Base-by-base conservation (phyloP, 208 protist genomes). In the Endotrypanum monterogeii region DNA sequence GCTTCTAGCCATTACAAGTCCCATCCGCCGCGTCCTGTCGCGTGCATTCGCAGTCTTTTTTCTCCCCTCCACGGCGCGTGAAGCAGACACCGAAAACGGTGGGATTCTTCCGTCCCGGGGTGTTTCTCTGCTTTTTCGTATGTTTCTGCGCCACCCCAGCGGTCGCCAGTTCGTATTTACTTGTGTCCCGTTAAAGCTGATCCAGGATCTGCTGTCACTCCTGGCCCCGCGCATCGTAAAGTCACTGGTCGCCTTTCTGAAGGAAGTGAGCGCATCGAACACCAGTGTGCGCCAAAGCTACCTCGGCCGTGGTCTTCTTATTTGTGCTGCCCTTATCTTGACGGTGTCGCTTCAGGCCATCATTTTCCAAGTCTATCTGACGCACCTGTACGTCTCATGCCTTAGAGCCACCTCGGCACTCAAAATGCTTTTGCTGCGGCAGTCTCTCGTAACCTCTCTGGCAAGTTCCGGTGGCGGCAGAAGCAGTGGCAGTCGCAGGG, bases 341-440 rank as follows among this genome's bases (percentile, higher is more conserved):
- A 78, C 85, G 14, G 61, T 91, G 30, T 71, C 89, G 35, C 58
- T 82, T 39, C 90, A 91, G 69, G 84, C 79, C 9, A 66, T 95
- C 48, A 74, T 92, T 50, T 90, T 89, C 41, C 90, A 95, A 70
- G 68, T 77, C 52, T 95, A 95, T 75, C 76, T 93, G 46, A 79
- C 74, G 62, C 85, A 93, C 50, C 79, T 95, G 30, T 89, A 95
- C 82, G 61, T 74, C 39, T 71, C 76, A 37, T 76, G 82, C 48
- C 23, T 90, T 39, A 91, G 92, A 75, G 88, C 83, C 32, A 78
- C 79, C 12, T 83, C 82, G 0, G 80, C 88, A 1, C 77, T 95
- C 18, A 91, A 92, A 66, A 75, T 83, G 52, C 46, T 95, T 55
- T 56, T 95, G 35, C 82, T 92, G 48, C 83, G 83, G 4, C 88